Conservation (phyloP, 75 land plant genomes). For the Cunninghamia lanceolata region DNA sequence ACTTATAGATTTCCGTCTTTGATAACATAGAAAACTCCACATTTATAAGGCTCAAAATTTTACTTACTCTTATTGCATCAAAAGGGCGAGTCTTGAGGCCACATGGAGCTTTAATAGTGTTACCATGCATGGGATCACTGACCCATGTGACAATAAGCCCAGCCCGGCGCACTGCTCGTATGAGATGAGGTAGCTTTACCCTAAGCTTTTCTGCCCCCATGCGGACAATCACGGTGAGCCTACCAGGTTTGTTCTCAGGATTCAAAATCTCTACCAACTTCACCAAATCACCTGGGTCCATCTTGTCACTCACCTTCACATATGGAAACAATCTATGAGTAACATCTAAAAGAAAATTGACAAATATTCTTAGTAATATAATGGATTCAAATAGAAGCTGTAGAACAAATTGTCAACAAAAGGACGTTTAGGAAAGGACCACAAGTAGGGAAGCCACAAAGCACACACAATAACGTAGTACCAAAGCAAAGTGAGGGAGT, state of each 20-base stretch:
- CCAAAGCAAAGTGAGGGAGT: neutral
- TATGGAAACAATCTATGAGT: neutral
- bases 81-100: slow-evolving; percentile 66
- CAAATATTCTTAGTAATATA: neutral
- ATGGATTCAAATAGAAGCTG: neutral
- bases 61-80: slow-evolving; percentile 38
- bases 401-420: neutral
- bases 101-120: slow-evolving; percentile 62
- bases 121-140: slow-evolving; percentile 65
- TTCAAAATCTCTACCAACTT: slow-evolving; percentile 44
- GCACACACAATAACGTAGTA: neutral
- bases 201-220: slow-evolving; percentile 65
- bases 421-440: neutral
- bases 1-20: neutral
- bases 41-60: neutral
- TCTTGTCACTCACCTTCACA: slow-evolving; percentile 69
- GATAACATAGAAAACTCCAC: neutral
- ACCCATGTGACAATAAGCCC: slow-evolving; percentile 64
- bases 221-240: slow-evolving; percentile 40
- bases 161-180: slow-evolving; percentile 48
- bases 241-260: slow-evolving; percentile 54
- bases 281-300: slow-evolving; percentile 61
- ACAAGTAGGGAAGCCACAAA: neutral
- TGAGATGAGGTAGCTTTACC: slow-evolving; percentile 45
- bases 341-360: slow-evolving; percentile 1